These are phyloP conservation scores for Fraxinus nigra DNA, from an alignment of 305 asterid species.

Conservation along the genomic window DNA sequence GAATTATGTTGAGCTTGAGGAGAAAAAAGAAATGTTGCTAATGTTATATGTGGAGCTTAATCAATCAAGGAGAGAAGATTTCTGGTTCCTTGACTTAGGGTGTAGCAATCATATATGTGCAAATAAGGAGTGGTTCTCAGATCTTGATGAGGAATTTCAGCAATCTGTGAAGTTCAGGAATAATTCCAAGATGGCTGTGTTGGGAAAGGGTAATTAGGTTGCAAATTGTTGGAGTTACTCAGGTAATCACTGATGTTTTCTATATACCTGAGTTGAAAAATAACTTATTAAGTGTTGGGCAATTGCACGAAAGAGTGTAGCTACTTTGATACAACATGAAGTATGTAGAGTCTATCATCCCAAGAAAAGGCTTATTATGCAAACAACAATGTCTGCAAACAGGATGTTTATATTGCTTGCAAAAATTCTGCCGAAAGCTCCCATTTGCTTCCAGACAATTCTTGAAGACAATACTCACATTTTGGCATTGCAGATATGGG, in stretches of 20 bases:
- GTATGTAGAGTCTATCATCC: background rate
- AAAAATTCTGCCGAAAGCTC: background rate
- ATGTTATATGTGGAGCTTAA: background rate
- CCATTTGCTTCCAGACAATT: background rate
- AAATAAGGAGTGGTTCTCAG: background rate
- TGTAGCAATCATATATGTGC: slow-evolving; percentile 4
- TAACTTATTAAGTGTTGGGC: background rate
- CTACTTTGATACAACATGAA: background rate
- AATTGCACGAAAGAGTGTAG: background rate
- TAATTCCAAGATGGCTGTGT: background rate
- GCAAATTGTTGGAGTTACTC: background rate
- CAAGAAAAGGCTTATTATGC: background rate
- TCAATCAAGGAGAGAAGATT: background rate
- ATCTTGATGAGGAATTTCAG: background rate
- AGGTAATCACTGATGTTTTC: background rate
- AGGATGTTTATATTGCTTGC: background rate
- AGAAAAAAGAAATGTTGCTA: background rate
- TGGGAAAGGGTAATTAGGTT: background rate
- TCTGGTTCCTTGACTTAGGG: slow-evolving; percentile 6
- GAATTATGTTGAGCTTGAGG: slow-evolving; percentile 1
- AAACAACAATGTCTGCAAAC: background rate
- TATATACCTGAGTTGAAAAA: background rate
- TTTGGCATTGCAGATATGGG: background rate
- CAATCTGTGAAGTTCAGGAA: background rate
- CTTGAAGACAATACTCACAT: background rate